phyloP scores from a whole-genome alignment of 495 filamentous ascomycete species.

The Neurospora tetraspora region DNA sequence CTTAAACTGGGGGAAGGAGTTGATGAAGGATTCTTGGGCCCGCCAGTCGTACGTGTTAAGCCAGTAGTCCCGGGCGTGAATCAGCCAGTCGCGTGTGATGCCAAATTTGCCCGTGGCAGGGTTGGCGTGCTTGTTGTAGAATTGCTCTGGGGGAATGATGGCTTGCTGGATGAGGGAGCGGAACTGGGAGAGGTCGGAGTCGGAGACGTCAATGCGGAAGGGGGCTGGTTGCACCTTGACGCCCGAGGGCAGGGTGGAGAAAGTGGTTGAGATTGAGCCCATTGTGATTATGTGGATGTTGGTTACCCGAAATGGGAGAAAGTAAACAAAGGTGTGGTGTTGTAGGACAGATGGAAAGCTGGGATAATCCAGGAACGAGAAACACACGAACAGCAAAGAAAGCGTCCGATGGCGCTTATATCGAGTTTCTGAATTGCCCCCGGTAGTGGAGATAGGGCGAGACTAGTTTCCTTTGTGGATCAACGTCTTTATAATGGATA shows the following conservation, averaged over 20 bases:
- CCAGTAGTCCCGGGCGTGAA: constrained; percentile 44
- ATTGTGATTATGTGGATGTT: not conserved
- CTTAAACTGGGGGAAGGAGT: constrained; percentile 54
- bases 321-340: not conserved
- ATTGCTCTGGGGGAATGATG: constrained; percentile 3
- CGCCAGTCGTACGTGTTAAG: constrained; percentile 38
- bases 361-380: not conserved
- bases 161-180: not conserved
- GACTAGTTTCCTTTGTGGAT: not conserved
- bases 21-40: constrained; percentile 44
- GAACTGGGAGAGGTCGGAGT: constrained; percentile 4
- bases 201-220: constrained; percentile 5
- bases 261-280: not conserved
- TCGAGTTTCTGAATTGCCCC: not conserved
- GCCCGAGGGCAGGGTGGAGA: constrained; percentile 2
- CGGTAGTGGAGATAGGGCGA: not conserved
- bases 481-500: not conserved
- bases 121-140: constrained; percentile 11
- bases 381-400: not conserved
- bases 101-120: constrained; percentile 33
- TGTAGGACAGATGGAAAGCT: not conserved
- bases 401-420: not conserved
- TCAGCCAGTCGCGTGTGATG: constrained; percentile 47
- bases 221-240: constrained; percentile 4
- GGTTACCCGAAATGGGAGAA: not conserved